Conservation (phyloP, 345 rosid genomes). For the Dimocarpus longan region DNA sequence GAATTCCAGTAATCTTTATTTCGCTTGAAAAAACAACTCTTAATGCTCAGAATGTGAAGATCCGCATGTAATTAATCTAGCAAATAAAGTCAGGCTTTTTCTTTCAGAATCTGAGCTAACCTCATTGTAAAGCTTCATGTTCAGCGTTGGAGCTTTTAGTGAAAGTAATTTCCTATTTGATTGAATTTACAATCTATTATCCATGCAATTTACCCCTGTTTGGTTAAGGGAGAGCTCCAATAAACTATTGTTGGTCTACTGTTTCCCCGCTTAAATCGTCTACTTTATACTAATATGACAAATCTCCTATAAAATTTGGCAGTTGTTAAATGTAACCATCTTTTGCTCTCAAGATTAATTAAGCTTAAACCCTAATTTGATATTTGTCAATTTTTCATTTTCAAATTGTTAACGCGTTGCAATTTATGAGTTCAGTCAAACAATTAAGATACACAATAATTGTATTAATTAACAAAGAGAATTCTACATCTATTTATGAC, state of each 20-base stretch:
- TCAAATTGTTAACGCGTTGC: too few relatives aligned
- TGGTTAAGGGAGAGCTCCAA: not conserved
- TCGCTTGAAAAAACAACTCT: not conserved
- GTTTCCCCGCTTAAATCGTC: not conserved
- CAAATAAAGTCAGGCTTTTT: constrained; percentile 62
- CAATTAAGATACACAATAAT: too few relatives aligned
- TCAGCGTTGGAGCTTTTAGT: not conserved
- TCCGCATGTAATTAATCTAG: constrained; percentile 72
- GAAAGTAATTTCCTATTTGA: not conserved
- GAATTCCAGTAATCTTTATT: not conserved
- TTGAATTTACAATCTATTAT: not conserved
- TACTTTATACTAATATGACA: too few relatives aligned
- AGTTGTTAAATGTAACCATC: too few relatives aligned
- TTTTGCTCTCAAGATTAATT: too few relatives aligned
- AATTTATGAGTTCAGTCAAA: too few relatives aligned
- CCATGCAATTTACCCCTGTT: not conserved
- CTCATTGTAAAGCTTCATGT: not conserved
- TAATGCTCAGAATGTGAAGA: constrained; percentile 57
- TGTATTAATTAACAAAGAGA: too few relatives aligned
- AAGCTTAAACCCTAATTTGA: too few relatives aligned
- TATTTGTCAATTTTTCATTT: too few relatives aligned
- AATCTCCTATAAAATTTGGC: too few relatives aligned
- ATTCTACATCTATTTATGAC: too few relatives aligned
- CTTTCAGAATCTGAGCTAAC: constrained; percentile 37
- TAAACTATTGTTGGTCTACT: not conserved